Evolutionary conservation across 441 rosid species (phyloP).

Genomic region (Eutrema salsugineum): DNA sequence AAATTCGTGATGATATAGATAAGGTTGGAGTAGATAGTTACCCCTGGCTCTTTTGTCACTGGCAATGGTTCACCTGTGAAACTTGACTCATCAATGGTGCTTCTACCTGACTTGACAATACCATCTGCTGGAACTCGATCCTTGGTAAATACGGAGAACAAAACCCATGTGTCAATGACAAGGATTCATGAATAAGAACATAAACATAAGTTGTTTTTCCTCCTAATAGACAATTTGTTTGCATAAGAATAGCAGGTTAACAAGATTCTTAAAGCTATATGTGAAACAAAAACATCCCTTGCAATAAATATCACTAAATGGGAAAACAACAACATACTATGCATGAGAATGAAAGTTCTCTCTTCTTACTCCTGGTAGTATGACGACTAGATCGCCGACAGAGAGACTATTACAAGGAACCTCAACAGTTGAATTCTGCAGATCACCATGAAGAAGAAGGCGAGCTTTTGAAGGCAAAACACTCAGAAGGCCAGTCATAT

Average conservation of each 20-base stretch:
- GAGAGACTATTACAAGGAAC: slow-evolving; percentile 82
- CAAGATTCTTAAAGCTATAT: not conserved
- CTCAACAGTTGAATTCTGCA: slow-evolving; percentile 58
- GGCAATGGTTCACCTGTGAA: slow-evolving; percentile 99
- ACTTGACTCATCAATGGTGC: slow-evolving; percentile 91
- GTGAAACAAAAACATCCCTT: not conserved
- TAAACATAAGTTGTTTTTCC: not conserved
- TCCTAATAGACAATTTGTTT: not conserved
- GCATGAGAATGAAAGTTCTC: slow-evolving; percentile 22
- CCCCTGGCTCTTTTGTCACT: slow-evolving; percentile 88
- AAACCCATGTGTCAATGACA: slow-evolving; percentile 5
- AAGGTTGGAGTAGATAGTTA: slow-evolving; percentile 34
- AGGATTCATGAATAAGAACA: not conserved
- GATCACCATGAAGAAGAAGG: slow-evolving; percentile 61
- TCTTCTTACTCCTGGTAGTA: slow-evolving; percentile 88
- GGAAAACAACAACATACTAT: slow-evolving; percentile 26
- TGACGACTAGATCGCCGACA: slow-evolving; percentile 82
- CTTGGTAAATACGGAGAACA: slow-evolving; percentile 35
- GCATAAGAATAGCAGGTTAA: not conserved
- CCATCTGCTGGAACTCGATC: slow-evolving; percentile 98
- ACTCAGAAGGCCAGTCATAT: slow-evolving; percentile 91
- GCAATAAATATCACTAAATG: not conserved
- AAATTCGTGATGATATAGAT: slow-evolving; percentile 1
- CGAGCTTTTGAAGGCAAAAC: slow-evolving; percentile 94
- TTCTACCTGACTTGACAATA: slow-evolving; percentile 89